Evolutionary conservation across 2,329 filamentous ascomycete species (phyloP), one percentile per base, ranked within the genome.

Genomic region (Talaromyces sp.): DNA sequence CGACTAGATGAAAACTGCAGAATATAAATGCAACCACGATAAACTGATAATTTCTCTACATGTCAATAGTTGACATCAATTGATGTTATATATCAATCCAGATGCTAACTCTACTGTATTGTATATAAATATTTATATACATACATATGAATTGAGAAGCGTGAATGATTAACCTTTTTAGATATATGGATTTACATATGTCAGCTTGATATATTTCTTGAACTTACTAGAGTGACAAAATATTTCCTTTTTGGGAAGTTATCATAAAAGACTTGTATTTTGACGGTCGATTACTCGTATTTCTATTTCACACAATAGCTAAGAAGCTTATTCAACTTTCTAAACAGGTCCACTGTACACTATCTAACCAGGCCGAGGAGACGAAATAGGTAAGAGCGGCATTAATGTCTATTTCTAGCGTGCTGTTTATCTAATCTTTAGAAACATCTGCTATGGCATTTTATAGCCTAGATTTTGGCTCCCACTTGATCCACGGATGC

Each of bases 401-500:
- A 14, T 36, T 4, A 40, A 40, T 5, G 36, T 40, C 6, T n/a
- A 36, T 3, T 36, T 40, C n/a, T 6, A 14, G 14, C 4, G 5
- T 40, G 7, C 36, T 40, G 1, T 3, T 40, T n/a, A 40, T 40
- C 36, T 40, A 16, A 2, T n/a, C 14, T 40, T 2, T 40, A n/a
- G 36, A 40, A 16, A 36, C 34, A 7, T 40, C 16, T 40, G 36
- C 16, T 40, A 40, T n/a, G 14, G 8, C n/a, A 23, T 8, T 51
- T n/a, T 30, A 60, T n/a, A 60, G 28, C n/a, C 52, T 56, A 2
- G 40, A 30, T 14, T 53, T 44, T 27, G 59, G 53, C 52, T 60
- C 40, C 59, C 59, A 60, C n/a, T 51, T 50, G 18, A 56, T 60
- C 59, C 59, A 60, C 10, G 59, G 59, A 60, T 60, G 59, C 30